A percentile compares a stretch with the other conserved stretches of the same genome.
Evolutionary conservation across 192 early-diverging fungal genomes (phyloP).

Genomic region (Coemansia sp.): DNA sequence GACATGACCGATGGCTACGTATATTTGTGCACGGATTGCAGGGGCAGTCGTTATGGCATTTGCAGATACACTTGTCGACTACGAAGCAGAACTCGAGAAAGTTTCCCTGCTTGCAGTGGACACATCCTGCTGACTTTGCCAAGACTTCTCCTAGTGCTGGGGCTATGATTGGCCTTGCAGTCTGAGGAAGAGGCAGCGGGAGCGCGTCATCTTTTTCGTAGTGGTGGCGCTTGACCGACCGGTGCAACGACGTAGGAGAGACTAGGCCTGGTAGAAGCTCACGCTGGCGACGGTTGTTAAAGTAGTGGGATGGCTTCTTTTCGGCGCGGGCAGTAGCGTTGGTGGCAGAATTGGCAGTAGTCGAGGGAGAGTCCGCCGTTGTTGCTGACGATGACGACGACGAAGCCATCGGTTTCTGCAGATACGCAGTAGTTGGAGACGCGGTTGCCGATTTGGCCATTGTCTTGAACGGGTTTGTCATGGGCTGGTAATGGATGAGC

Average conservation of each 20-base stretch:
- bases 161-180: background rate
- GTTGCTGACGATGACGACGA: conserved; percentile 6
- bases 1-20: conserved; percentile 17
- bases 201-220: background rate
- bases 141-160: no score
- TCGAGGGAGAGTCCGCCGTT: background rate
- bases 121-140: conserved; percentile 9
- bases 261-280: background rate
- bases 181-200: background rate
- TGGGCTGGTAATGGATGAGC: conserved; percentile 28
- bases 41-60: conserved; percentile 38
- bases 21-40: conserved; percentile 49
- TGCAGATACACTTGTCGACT: conserved; percentile 31
- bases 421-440: background rate
- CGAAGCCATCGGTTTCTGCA: conserved; percentile 2
- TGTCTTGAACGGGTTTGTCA: conserved; percentile 40
- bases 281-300: background rate
- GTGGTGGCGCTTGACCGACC: background rate
- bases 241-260: conserved; percentile 4
- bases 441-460: conserved; percentile 18
- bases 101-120: conserved; percentile 44
- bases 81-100: conserved; percentile 52
- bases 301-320: background rate
- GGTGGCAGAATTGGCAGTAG: conserved; percentile 4
- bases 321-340: background rate